A percentile compares a stretch with the other conserved stretches of the same genome.
Evolutionary conservation across 345 rosid genomes (phyloP).

Genomic region (Eutrema japonicum): DNA sequence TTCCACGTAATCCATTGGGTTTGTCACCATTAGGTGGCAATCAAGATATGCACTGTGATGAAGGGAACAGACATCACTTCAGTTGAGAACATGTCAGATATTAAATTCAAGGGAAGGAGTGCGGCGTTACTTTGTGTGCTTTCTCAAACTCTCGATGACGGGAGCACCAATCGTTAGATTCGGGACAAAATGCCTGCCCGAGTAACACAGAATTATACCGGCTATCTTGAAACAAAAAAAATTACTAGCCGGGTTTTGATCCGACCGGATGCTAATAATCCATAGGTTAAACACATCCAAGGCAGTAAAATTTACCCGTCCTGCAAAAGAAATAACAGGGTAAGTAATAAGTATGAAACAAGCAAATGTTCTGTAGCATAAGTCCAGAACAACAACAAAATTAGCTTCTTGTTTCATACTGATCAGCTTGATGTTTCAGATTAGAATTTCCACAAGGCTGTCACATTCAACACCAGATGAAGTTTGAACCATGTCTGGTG

Average conservation of each 20-base stretch:
- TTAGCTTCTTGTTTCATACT: background rate
- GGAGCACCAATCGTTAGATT: conserved; percentile 92
- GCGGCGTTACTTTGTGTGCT: conserved; percentile 77
- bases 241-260: background rate
- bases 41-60: conserved; percentile 78
- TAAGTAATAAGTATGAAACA: conserved; percentile 14
- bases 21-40: conserved; percentile 93
- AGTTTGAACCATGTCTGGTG: background rate
- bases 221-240: background rate
- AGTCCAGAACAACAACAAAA: background rate
- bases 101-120: background rate
- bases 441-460: background rate
- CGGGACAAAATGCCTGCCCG: conserved; percentile 79
- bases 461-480: background rate
- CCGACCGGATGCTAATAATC: background rate
- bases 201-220: conserved; percentile 24
- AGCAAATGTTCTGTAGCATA: background rate
- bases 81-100: background rate
- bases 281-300: background rate
- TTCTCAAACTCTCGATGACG: conserved; percentile 83
- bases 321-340: conserved; percentile 28
- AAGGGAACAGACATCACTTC: background rate
- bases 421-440: background rate
- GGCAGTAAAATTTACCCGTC: conserved; percentile 30
- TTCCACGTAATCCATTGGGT: conserved; percentile 88